Conservation (phyloP, 2,329 filamentous ascomycete species). For the Aureobasidium sp. region DNA sequence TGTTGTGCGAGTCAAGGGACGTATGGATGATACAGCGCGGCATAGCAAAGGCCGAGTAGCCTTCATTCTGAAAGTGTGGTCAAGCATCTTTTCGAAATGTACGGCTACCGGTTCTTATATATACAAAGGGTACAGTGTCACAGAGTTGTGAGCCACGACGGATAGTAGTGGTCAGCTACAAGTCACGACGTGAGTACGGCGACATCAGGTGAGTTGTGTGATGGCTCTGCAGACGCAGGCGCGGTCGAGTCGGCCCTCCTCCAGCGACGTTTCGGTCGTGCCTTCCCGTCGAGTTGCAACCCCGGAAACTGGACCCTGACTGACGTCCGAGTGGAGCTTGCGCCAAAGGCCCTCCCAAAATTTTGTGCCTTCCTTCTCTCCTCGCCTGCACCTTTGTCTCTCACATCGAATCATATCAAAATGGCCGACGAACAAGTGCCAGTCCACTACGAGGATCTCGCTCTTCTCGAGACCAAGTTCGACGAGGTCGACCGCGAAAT, state of each 20-base stretch:
- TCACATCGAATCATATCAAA: neutral
- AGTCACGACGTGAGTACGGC: neutral
- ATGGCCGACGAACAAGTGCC: conserved; percentile 12
- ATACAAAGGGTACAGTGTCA: neutral
- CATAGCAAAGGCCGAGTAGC: conserved; percentile 4
- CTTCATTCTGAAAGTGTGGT: conserved; percentile 2
- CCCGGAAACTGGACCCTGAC: conserved; percentile 6
- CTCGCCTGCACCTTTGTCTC: neutral
- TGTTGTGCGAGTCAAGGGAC: conserved; percentile 4
- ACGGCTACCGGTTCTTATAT: neutral
- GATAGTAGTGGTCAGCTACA: neutral
- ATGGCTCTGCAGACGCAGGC: neutral
- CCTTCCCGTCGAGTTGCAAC: neutral
- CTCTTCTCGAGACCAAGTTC: conserved; percentile 73
- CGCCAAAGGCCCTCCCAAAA: neutral
- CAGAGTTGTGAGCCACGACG: neutral
- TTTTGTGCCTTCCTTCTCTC: neutral
- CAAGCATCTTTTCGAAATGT: neutral
- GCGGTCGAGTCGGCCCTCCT: conserved; percentile 2
- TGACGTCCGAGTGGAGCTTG: neutral
- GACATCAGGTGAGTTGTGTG: conserved; percentile 11
- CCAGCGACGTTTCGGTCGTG: neutral
- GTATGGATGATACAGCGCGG: neutral
- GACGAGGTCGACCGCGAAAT: conserved; percentile 75
- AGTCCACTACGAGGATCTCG: conserved; percentile 66